These are phyloP conservation scores for Chlamydomonas eustigma DNA, from an alignment of 139 green algal genomes.

Conservation along the genomic window DNA sequence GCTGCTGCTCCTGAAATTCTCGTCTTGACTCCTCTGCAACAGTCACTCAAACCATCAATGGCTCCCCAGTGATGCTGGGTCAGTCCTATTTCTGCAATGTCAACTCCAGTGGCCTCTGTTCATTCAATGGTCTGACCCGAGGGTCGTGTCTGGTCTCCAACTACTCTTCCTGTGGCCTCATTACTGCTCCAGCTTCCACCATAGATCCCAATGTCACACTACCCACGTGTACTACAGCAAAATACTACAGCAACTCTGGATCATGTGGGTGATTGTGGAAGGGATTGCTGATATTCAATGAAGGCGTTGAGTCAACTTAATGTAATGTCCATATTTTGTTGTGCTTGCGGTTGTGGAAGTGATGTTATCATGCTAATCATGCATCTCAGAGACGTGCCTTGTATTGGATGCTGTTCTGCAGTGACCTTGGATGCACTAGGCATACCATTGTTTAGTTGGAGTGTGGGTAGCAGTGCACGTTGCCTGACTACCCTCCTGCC, in stretches of 20 bases:
- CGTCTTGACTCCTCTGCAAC: neutral
- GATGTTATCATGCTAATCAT: no score
- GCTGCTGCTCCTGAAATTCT: no score
- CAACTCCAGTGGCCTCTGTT: neutral
- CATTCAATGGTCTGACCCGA: neutral
- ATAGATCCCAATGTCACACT: neutral
- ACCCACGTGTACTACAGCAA: neutral
- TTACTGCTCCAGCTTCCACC: neutral
- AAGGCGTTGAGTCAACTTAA: no score
- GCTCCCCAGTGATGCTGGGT: neutral
- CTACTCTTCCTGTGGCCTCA: neutral
- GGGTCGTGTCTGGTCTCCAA: neutral
- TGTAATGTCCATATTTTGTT: no score
- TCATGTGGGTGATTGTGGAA: neutral
- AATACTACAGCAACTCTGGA: neutral
- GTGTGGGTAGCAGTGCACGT: neutral
- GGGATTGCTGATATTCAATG: neutral
- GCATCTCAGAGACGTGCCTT: no score
- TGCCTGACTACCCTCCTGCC: neutral
- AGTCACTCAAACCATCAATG: neutral
- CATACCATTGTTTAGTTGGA: neutral
- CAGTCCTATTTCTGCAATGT: neutral
- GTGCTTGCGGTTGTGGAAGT: no score
- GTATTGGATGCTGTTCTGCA: neutral
- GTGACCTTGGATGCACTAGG: neutral